These are phyloP conservation scores for Auriculariales sp. DNA, from an alignment of 768 basidiomycete genomes.

Conservation along the genomic window DNA sequence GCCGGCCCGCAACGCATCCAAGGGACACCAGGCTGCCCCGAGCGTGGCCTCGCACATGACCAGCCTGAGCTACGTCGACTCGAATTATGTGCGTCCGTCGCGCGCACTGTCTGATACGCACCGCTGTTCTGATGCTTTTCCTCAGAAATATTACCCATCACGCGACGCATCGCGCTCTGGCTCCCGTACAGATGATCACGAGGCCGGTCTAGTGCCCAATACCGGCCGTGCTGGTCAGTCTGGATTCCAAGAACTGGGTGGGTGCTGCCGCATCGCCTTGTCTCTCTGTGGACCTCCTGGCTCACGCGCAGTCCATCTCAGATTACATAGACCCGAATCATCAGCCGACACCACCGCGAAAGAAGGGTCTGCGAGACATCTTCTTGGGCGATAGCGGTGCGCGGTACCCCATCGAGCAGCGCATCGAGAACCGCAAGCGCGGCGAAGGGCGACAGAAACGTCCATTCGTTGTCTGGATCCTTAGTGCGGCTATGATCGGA, in stretches of 20 bases:
- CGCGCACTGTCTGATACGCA: background rate
- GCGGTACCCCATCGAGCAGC: slow-evolving; percentile 55
- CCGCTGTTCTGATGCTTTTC: too few species aligned
- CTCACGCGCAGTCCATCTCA: slow-evolving; percentile 17
- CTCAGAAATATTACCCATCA: slow-evolving; percentile 8
- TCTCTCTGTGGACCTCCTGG: background rate
- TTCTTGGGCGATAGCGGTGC: slow-evolving; percentile 11
- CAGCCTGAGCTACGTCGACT: slow-evolving; percentile 11
- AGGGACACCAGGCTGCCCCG: background rate
- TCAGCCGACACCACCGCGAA: slow-evolving; percentile 19
- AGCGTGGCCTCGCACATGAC: background rate
- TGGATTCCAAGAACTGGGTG: slow-evolving; percentile 24
- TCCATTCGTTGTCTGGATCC: slow-evolving; percentile 39
- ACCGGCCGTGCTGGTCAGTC: slow-evolving; percentile 38
- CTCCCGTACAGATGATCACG: too few species aligned
- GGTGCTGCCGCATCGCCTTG: background rate
- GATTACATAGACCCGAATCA: slow-evolving; percentile 49
- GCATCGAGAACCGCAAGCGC: slow-evolving; percentile 77
- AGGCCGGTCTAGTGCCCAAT: slow-evolving; percentile 31
- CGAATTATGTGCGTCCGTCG: slow-evolving; percentile 7
- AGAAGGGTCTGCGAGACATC: slow-evolving; percentile 20
- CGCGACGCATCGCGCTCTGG: slow-evolving; percentile 2
- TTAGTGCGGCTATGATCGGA: slow-evolving; percentile 19
- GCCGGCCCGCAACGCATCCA: background rate
- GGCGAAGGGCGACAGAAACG: slow-evolving; percentile 72